Evolutionary conservation across 768 basidiomycete genomes (phyloP).

Genomic region (Xerocomus spinulosus): DNA sequence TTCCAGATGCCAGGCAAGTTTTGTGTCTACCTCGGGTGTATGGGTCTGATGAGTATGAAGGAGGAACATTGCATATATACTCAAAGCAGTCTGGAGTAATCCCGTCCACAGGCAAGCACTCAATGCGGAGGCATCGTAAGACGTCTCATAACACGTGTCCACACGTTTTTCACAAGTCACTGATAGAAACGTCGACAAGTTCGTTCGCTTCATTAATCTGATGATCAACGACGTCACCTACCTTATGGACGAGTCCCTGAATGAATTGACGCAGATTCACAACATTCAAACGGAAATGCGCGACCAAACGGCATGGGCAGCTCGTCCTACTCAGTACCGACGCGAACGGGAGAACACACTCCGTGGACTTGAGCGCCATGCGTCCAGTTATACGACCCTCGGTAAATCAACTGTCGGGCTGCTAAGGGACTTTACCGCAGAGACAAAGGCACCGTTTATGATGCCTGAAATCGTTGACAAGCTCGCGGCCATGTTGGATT

Average conservation of each 20-base stretch:
- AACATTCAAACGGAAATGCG: constrained; percentile 84
- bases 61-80: constrained; percentile 80
- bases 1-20: constrained; percentile 50
- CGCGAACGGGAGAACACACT: constrained; percentile 80
- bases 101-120: constrained; percentile 84
- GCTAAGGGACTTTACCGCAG: constrained; percentile 87
- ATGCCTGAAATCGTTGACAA: constrained; percentile 94
- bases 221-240: constrained; percentile 99
- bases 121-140: constrained; percentile 71
- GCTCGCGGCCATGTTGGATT: constrained; percentile 94
- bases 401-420: constrained; percentile 87
- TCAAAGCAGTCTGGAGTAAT: constrained; percentile 91
- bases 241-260: constrained; percentile 93
- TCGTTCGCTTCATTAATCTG: constrained; percentile 92
- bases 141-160: not conserved
- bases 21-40: not conserved
- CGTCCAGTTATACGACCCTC: constrained; percentile 81
- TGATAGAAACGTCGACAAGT: constrained; percentile 80
- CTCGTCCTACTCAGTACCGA: constrained; percentile 62
- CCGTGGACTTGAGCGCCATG: constrained; percentile 76
- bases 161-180: constrained; percentile 8
- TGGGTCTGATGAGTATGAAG: constrained; percentile 37
- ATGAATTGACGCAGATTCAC: constrained; percentile 84
- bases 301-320: constrained; percentile 63
- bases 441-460: constrained; percentile 90